A percentile compares a stretch with the other conserved stretches of the same genome.
These are phyloP conservation scores for Penicillium odoratum DNA, from an alignment of 495 filamentous ascomycete species.

Conservation along the genomic window DNA sequence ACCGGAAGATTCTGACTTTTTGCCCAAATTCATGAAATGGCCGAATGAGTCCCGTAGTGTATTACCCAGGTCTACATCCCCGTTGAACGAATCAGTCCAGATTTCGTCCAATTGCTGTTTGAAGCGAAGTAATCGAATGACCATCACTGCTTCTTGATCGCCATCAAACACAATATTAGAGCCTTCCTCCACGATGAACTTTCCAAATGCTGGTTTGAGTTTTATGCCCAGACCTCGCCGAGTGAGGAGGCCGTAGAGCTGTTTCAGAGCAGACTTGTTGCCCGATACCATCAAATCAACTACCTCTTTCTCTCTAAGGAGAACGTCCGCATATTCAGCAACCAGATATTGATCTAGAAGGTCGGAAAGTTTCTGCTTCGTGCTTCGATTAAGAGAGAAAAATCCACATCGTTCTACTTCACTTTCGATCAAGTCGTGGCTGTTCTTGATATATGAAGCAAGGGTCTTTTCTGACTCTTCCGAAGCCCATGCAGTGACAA, in stretches of 20 bases:
- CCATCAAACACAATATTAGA: slow-evolving; percentile 77
- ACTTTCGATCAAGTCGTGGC: slow-evolving; percentile 61
- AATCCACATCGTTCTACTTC: slow-evolving; percentile 73
- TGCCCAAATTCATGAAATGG: slow-evolving; percentile 84
- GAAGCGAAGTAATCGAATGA: slow-evolving; percentile 75
- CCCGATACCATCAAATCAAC: slow-evolving; percentile 65
- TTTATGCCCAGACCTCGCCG: slow-evolving; percentile 62
- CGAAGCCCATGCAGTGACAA: slow-evolving; percentile 64
- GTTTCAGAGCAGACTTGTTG: slow-evolving; percentile 64
- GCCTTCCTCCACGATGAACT: slow-evolving; percentile 77
- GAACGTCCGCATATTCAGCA: slow-evolving; percentile 55
- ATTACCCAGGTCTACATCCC: slow-evolving; percentile 71
- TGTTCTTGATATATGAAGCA: slow-evolving; percentile 67
- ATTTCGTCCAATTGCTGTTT: slow-evolving; percentile 77
- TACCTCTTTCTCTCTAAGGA: slow-evolving; percentile 63
- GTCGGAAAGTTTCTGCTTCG: slow-evolving; percentile 70
- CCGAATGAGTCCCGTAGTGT: slow-evolving; percentile 81
- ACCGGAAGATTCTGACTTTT: slow-evolving; percentile 63
- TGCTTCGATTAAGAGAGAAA: slow-evolving; percentile 78
- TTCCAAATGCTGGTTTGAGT: slow-evolving; percentile 70
- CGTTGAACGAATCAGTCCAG: slow-evolving; percentile 69
- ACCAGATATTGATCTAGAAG: slow-evolving; percentile 69
- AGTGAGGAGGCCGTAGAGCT: slow-evolving; percentile 74
- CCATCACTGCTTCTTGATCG: slow-evolving; percentile 79
- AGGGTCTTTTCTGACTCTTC: slow-evolving; percentile 59